A percentile compares a stretch with the other conserved stretches of the same genome.
Conservation (phyloP, 176 grass and related monocot genomes). For the Saccharum spontaneum region DNA sequence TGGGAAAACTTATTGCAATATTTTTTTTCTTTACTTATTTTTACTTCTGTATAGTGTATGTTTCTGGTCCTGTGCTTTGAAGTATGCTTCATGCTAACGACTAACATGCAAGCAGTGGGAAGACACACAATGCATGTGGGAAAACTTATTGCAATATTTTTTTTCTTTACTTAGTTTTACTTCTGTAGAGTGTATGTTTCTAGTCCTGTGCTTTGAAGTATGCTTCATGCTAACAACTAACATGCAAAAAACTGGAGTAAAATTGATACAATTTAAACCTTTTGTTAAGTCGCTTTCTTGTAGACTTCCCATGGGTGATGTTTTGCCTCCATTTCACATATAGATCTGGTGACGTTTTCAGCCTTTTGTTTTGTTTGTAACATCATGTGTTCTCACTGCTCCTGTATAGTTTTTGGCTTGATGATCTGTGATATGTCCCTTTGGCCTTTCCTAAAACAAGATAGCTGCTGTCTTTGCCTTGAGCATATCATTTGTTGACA, state of each 20-base stretch:
- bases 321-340: conserved; percentile 5
- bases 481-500: not conserved
- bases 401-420: not conserved
- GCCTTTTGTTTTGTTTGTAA: conserved; percentile 8
- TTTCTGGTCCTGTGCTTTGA: not conserved
- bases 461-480: not conserved
- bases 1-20: conserved; percentile 39
- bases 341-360: not conserved
- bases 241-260: not conserved
- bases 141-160: conserved; percentile 16
- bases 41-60: not conserved
- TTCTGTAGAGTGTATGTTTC: not conserved
- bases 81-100: not conserved
- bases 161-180: not conserved
- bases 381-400: not conserved
- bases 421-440: conserved; percentile 5
- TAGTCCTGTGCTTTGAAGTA: not conserved
- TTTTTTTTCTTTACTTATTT: not conserved
- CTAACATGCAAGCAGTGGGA: conserved; percentile 51
- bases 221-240: not conserved
- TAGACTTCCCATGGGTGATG: not conserved
- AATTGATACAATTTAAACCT: not conserved
- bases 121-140: conserved; percentile 92
- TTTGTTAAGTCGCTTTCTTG: conserved; percentile 19
- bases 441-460: not conserved